Evolutionary conservation across 768 basidiomycete genomes (phyloP).

Genomic region (Panaeolus cyanescens): DNA sequence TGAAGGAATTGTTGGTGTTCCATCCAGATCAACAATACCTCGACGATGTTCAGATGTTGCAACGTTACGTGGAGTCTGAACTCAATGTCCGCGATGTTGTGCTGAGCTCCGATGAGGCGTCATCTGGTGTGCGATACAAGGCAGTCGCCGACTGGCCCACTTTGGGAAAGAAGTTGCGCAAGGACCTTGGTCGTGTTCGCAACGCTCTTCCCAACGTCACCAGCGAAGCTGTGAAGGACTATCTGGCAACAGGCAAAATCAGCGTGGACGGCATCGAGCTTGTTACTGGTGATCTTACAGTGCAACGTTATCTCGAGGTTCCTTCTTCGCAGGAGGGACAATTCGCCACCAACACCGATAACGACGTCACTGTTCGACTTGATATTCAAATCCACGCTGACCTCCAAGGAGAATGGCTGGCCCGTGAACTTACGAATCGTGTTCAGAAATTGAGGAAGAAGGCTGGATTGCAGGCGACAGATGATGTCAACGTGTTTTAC

Average conservation of each 20-base stretch:
- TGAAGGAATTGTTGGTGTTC: constrained; percentile 93
- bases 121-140: constrained; percentile 87
- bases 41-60: constrained; percentile 80
- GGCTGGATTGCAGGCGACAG: constrained; percentile 92
- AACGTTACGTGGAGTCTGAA: constrained; percentile 90
- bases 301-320: constrained; percentile 89
- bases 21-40: constrained; percentile 85
- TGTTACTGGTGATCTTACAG: constrained; percentile 85
- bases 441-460: constrained; percentile 96
- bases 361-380: constrained; percentile 91
- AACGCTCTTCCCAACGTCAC: constrained; percentile 79
- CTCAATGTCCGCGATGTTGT: constrained; percentile 91
- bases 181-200: constrained; percentile 88
- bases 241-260: constrained; percentile 73
- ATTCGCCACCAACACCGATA: constrained; percentile 86
- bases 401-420: constrained; percentile 84
- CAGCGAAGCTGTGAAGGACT: constrained; percentile 82
- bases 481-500: constrained; percentile 90
- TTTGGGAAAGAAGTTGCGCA: constrained; percentile 90
- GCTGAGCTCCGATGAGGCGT: constrained; percentile 85
- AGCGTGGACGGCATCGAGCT: constrained; percentile 89
- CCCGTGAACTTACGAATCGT: constrained; percentile 88
- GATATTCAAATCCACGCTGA: constrained; percentile 89
- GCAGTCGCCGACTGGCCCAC: constrained; percentile 95
- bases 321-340: constrained; percentile 60